A percentile compares a stretch with the other conserved stretches of the same genome.
phyloP scores from a whole-genome alignment of 305 asterid genomes.

The Caryopteris hybrid region DNA sequence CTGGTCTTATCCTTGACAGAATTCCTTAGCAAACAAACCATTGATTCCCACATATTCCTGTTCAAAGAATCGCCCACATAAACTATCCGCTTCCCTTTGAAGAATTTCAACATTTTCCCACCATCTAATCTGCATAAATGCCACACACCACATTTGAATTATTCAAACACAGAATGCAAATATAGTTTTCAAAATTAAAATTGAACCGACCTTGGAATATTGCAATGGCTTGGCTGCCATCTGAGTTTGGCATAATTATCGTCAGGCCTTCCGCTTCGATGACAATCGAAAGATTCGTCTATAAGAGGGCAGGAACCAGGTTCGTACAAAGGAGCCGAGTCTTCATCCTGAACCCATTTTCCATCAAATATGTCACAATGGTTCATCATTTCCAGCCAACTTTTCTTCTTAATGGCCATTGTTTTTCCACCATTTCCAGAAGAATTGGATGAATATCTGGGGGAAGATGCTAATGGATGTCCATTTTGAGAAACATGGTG shows the following conservation, averaged over 20 bases:
- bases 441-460: too few species aligned
- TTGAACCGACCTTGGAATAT: slow-evolving; percentile 35
- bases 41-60: slow-evolving; percentile 49
- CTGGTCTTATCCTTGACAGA: slow-evolving; percentile 36
- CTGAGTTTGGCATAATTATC: slow-evolving; percentile 30
- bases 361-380: slow-evolving; percentile 50
- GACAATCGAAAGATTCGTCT: slow-evolving; percentile 45
- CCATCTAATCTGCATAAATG: slow-evolving; percentile 26
- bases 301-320: slow-evolving; percentile 48
- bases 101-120: slow-evolving; percentile 24
- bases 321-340: slow-evolving; percentile 30
- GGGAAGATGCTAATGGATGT: too few species aligned
- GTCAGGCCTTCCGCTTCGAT: slow-evolving; percentile 43
- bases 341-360: slow-evolving; percentile 46
- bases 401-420: neutral
- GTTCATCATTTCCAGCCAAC: slow-evolving; percentile 33
- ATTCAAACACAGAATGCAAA: neutral
- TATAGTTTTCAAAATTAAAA: neutral
- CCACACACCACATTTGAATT: neutral
- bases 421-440: neutral
- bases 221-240: slow-evolving; percentile 50
- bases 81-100: slow-evolving; percentile 39
- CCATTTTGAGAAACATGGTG: too few species aligned
- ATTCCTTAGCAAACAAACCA: slow-evolving; percentile 37
- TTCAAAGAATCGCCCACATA: slow-evolving; percentile 48